These are phyloP conservation scores for Blastobotrys robertii DNA, from an alignment of 805 yeast species.

Conservation along the genomic window DNA sequence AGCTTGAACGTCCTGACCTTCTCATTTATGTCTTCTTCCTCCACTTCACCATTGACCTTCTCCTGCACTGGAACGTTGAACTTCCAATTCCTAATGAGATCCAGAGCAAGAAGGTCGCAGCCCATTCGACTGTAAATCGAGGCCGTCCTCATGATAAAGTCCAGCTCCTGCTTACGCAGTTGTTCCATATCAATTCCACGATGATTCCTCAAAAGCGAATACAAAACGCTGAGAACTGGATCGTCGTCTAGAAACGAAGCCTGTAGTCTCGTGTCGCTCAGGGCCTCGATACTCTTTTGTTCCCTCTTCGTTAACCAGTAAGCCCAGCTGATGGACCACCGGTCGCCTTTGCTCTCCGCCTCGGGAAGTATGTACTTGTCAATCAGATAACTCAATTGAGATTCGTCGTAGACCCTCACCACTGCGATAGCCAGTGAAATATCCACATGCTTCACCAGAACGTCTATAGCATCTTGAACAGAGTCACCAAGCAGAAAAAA, in stretches of 20 bases:
- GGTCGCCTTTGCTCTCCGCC: conserved; percentile 53
- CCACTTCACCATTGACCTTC: not conserved
- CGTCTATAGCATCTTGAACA: conserved; percentile 66
- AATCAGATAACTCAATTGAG: conserved; percentile 41
- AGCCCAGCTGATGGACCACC: conserved; percentile 78
- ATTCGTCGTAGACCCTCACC: conserved; percentile 63
- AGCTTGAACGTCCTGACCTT: not conserved
- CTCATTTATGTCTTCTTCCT: not conserved
- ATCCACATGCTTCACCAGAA: conserved; percentile 62
- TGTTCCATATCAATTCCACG: not conserved
- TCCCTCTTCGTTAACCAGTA: conserved; percentile 53
- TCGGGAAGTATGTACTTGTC: conserved; percentile 41
- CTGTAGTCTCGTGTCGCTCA: conserved; percentile 20
- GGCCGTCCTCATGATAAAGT: conserved; percentile 52
- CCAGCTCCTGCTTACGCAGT: conserved; percentile 37
- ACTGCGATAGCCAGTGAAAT: conserved; percentile 68
- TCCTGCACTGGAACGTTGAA: conserved; percentile 28
- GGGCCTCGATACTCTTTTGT: conserved; percentile 48
- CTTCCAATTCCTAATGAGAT: conserved; percentile 57
- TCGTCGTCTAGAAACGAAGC: conserved; percentile 52
- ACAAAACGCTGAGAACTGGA: conserved; percentile 67
- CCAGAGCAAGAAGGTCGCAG: conserved; percentile 67
- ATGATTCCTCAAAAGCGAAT: conserved; percentile 45
- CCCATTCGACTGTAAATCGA: conserved; percentile 80
- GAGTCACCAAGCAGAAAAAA: conserved; percentile 76